These are phyloP conservation scores for Salvia miltiorrhiza DNA, from an alignment of 257 asterid genomes.

Conservation along the genomic window DNA sequence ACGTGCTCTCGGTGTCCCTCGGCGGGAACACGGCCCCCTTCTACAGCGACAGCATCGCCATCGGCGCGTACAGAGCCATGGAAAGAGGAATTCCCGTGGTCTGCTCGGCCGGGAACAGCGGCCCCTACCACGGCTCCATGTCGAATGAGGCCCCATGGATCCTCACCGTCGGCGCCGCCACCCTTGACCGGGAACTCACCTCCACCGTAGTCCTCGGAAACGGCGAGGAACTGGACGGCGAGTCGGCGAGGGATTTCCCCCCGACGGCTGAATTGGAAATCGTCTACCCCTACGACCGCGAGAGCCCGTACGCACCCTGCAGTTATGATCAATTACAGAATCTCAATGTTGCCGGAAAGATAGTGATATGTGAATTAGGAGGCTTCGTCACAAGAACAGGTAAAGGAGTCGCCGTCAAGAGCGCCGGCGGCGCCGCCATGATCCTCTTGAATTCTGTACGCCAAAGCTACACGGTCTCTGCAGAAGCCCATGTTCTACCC, in stretches of 20 bases:
- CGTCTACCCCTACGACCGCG: background rate
- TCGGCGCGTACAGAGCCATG: conserved; percentile 30
- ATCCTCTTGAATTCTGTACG: conserved; percentile 15
- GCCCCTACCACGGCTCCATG: conserved; percentile 14
- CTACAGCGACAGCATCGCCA: conserved; percentile 22
- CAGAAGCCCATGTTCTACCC: conserved; percentile 26
- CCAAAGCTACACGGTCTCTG: conserved; percentile 3
- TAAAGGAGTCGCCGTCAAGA: conserved; percentile 28
- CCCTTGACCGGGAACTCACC: conserved; percentile 21
- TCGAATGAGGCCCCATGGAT: conserved; percentile 44
- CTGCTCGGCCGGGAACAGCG: conserved; percentile 30
- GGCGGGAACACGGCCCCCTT: conserved; percentile 14
- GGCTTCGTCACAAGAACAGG: background rate
- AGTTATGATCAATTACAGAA: background rate
- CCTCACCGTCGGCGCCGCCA: conserved; percentile 39
- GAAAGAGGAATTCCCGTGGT: conserved; percentile 31
- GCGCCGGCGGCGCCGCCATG: conserved; percentile 41
- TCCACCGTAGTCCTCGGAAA: conserved; percentile 30
- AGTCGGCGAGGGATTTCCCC: conserved; percentile 17
- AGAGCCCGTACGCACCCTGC: background rate
- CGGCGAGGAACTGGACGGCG: conserved; percentile 20
- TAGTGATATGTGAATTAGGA: conserved; percentile 26
- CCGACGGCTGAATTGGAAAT: background rate
- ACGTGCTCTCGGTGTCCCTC: conserved; percentile 29
- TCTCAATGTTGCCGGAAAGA: conserved; percentile 18